Evolutionary conservation across 2,329 filamentous ascomycete genomes (phyloP).

Genomic region (Colletotrichum musae): DNA sequence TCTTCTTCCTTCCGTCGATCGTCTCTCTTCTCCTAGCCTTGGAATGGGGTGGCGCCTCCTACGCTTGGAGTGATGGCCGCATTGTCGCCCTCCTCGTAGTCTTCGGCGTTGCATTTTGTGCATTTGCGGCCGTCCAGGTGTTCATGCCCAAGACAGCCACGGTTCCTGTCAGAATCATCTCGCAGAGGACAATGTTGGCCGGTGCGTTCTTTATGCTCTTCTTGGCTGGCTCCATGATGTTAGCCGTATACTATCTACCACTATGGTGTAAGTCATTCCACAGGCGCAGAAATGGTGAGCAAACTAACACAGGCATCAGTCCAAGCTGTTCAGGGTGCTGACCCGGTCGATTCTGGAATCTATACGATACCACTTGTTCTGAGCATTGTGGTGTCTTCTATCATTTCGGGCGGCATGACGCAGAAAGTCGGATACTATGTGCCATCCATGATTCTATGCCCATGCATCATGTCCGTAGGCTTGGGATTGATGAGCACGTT

Average conservation of each 20-base stretch:
- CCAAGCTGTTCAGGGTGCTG: conserved; percentile 68
- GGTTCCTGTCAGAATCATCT: conserved; percentile 68
- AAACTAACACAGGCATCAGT: conserved; percentile 52
- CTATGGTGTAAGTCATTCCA: conserved; percentile 65
- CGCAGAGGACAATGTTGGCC: conserved; percentile 67
- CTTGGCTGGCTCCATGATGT: conserved; percentile 65
- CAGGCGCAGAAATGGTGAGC: neutral
- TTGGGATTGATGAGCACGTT: conserved; percentile 73
- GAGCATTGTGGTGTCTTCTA: conserved; percentile 66
- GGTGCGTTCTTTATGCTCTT: conserved; percentile 63
- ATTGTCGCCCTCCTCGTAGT: conserved; percentile 68
- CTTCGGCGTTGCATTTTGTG: conserved; percentile 61
- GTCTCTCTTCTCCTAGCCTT: conserved; percentile 74
- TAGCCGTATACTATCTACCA: conserved; percentile 68
- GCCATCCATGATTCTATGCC: conserved; percentile 67
- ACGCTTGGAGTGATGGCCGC: conserved; percentile 66
- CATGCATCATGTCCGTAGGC: conserved; percentile 65
- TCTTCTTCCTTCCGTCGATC: conserved; percentile 72
- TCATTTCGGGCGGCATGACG: conserved; percentile 63
- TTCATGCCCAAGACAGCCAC: conserved; percentile 69
- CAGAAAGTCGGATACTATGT: conserved; percentile 73
- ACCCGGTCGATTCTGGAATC: conserved; percentile 69
- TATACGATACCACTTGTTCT: conserved; percentile 71
- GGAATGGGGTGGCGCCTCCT: conserved; percentile 72
- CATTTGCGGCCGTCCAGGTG: conserved; percentile 67